Evolutionary conservation across 2,329 filamentous ascomycete species (phyloP).

Genomic region (Fusarium floridanum): DNA sequence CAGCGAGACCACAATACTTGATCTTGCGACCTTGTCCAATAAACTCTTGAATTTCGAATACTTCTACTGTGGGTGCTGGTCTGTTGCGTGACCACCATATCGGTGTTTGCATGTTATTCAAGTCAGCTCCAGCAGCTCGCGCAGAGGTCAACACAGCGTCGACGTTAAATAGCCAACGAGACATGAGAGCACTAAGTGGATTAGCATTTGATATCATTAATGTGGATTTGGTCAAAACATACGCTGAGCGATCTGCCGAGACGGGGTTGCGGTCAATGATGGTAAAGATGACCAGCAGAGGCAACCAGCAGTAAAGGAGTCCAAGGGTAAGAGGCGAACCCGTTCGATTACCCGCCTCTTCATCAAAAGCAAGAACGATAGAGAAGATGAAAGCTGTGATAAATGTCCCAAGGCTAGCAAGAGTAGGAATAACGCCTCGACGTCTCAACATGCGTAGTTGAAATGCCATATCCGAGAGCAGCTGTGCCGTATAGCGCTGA

Average conservation of each 20-base stretch:
- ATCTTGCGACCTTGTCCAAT: background rate
- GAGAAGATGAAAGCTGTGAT: background rate
- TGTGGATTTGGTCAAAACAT: background rate
- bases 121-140: accelerated
- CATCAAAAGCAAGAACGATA: background rate
- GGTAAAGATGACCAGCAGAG: background rate
- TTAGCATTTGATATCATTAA: background rate
- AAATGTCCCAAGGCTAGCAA: background rate
- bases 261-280: background rate
- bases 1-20: background rate
- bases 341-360: background rate
- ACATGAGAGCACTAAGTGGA: background rate
- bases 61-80: too few relatives aligned
- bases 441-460: background rate
- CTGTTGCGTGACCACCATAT: background rate
- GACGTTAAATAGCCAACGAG: background rate
- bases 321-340: background rate
- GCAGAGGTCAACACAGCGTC: background rate
- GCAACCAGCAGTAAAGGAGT: background rate
- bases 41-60: background rate
- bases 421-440: background rate
- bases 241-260: background rate
- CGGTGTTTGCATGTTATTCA: background rate
- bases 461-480: background rate
- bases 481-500: background rate